These are phyloP conservation scores for Hypoxylon intermedium DNA, from an alignment of 495 filamentous ascomycete species.

Conservation along the genomic window DNA sequence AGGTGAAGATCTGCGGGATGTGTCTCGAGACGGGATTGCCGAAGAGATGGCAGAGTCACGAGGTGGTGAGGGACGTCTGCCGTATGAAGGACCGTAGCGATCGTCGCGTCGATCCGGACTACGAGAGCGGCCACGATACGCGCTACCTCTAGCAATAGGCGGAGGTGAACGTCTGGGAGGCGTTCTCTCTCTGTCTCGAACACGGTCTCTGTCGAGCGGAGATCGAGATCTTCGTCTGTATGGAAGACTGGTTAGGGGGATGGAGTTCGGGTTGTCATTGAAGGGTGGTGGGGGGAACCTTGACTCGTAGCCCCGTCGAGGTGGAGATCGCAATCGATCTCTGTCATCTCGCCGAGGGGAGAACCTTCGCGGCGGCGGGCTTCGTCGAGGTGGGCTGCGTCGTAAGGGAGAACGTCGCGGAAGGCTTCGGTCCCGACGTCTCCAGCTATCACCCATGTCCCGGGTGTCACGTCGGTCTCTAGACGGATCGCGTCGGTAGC, in stretches of 20 bases:
- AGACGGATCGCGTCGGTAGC: conserved; percentile 45
- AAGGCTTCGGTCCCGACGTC: conserved; percentile 46
- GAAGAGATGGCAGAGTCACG: conserved; percentile 54
- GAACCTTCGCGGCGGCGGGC: conserved; percentile 49
- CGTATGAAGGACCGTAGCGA: conserved; percentile 45
- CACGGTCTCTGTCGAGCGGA: conserved; percentile 53
- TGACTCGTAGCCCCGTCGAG: conserved; percentile 42
- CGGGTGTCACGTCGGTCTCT: conserved; percentile 40
- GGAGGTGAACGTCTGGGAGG: conserved; percentile 50
- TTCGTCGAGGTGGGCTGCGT: conserved; percentile 46
- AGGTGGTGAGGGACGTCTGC: conserved; percentile 50
- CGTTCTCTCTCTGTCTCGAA: conserved; percentile 48
- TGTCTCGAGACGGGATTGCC: conserved; percentile 52
- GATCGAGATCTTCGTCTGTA: conserved; percentile 57
- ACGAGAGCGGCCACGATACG: conserved; percentile 53
- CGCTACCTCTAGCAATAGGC: conserved; percentile 38
- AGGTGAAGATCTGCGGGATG: conserved; percentile 52
- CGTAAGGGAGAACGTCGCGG: conserved; percentile 45
- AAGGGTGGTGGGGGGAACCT: conserved; percentile 40
- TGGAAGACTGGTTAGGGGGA: conserved; percentile 38
- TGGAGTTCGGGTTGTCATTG: conserved; percentile 30
- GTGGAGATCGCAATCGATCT: conserved; percentile 45
- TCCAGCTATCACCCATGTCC: conserved; percentile 48
- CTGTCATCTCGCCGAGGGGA: conserved; percentile 51
- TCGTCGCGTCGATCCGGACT: conserved; percentile 56